phyloP scores from a whole-genome alignment of 2,329 filamentous ascomycete species.

The Aquanectria penicillioides region DNA sequence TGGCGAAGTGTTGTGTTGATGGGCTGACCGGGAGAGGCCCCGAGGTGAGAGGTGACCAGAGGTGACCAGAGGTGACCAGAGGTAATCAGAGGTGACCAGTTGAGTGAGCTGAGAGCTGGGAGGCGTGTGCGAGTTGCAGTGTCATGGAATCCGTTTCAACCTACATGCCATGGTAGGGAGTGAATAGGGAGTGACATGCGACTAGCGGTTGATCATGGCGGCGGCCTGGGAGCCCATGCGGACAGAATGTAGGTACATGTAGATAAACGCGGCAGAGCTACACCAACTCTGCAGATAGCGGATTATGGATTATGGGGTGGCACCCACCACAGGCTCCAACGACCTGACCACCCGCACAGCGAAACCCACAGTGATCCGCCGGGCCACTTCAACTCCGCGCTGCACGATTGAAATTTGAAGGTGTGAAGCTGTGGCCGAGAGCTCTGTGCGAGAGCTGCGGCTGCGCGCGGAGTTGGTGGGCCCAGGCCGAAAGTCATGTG shows the following conservation, averaged over 20 bases:
- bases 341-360: too few relatives aligned
- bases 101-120: constrained; percentile 1
- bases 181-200: constrained; percentile 8
- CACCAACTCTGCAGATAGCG: neutral
- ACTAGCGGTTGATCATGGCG: neutral
- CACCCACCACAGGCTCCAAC: too few relatives aligned
- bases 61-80: too few relatives aligned
- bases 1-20: constrained; percentile 17
- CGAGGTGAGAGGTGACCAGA: constrained; percentile 11
- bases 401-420: too few relatives aligned
- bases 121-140: neutral
- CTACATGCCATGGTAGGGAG: neutral
- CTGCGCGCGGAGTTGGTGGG: too few relatives aligned
- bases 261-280: constrained; percentile 9
- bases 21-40: constrained; percentile 14
- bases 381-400: too few relatives aligned
- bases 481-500: too few relatives aligned
- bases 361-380: too few relatives aligned
- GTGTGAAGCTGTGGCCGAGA: too few relatives aligned
- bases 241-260: neutral
- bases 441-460: too few relatives aligned
- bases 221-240: too few relatives aligned
- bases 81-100: neutral
- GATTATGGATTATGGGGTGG: neutral
- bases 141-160: too few relatives aligned